Conservation (phyloP, 2,329 filamentous ascomycete genomes). For the Aspergillus flavus region DNA sequence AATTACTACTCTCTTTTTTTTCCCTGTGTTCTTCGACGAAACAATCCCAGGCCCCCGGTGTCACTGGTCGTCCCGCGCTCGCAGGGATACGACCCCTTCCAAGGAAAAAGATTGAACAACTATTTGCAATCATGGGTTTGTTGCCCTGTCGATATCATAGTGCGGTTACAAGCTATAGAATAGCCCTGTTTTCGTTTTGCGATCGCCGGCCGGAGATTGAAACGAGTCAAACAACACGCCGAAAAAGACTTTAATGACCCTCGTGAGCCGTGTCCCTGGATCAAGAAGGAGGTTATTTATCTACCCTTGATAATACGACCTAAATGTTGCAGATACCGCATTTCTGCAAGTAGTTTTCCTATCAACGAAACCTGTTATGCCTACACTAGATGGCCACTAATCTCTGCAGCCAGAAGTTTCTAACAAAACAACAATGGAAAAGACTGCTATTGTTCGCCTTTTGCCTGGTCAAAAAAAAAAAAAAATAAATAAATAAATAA, state of each 20-base stretch:
- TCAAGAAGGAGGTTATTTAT: neutral
- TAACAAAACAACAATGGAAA: neutral
- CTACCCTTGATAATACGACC: neutral
- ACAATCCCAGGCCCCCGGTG: neutral
- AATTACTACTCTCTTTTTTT: neutral
- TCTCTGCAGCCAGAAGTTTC: neutral
- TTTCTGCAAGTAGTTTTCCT: neutral
- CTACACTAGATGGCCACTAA: neutral
- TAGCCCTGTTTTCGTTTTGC: neutral
- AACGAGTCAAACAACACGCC: neutral
- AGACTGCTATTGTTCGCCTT: neutral
- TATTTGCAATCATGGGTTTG: neutral
- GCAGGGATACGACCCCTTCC: constrained; percentile 1
- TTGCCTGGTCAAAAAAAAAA: neutral
- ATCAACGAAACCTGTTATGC: neutral
- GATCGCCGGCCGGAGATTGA: neutral
- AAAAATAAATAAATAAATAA: neutral
- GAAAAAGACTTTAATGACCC: neutral
- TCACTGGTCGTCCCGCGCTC: neutral
- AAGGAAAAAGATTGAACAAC: neutral
- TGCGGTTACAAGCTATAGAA: neutral
- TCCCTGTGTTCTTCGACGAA: neutral
- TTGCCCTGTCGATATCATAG: no score
- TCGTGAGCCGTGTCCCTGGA: neutral
- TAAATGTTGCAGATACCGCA: neutral